These are phyloP conservation scores for Blastosporella zonata DNA, from an alignment of 1,284 basidiomycete genomes.

Conservation along the genomic window DNA sequence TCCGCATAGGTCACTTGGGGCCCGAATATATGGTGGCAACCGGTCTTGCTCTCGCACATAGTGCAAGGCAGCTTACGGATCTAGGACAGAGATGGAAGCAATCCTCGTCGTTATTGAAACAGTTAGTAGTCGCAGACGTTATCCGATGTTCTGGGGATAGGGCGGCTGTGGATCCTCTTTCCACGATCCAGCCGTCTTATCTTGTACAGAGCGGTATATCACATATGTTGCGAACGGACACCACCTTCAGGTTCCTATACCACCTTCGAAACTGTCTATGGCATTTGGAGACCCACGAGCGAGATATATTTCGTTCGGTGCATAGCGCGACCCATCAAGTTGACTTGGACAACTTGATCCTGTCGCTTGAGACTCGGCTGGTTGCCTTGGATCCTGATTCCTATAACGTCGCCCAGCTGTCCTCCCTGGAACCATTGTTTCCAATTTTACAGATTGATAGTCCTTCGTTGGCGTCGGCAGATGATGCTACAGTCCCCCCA, in stretches of 20 bases:
- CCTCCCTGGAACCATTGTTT: conserved; percentile 33
- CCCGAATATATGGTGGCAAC: conserved; percentile 44
- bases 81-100: conserved; percentile 27
- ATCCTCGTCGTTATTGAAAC: conserved; percentile 27
- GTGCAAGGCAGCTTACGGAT: conserved; percentile 24
- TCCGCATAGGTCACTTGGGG: conserved; percentile 41
- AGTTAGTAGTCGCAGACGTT: conserved; percentile 42
- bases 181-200: conserved; percentile 77
- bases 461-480: not conserved
- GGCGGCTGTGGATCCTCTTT: conserved; percentile 67
- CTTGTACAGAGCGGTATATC: conserved; percentile 72
- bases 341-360: conserved; percentile 24
- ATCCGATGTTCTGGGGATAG: conserved; percentile 46
- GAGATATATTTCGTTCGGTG: conserved; percentile 6
- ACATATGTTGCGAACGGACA: conserved; percentile 59
- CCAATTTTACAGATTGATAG: conserved; percentile 17
- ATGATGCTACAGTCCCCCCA: not conserved
- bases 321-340: conserved; percentile 7
- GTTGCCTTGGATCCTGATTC: conserved; percentile 46
- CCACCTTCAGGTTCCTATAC: conserved; percentile 67
- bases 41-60: conserved; percentile 30
- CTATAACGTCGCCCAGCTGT: conserved; percentile 28
- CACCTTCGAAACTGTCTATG: conserved; percentile 63
- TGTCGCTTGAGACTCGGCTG: conserved; percentile 41
- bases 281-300: conserved; percentile 25